phyloP scores from a whole-genome alignment of 2,329 filamentous ascomycete species.

The Trichocomaceae sp. region DNA sequence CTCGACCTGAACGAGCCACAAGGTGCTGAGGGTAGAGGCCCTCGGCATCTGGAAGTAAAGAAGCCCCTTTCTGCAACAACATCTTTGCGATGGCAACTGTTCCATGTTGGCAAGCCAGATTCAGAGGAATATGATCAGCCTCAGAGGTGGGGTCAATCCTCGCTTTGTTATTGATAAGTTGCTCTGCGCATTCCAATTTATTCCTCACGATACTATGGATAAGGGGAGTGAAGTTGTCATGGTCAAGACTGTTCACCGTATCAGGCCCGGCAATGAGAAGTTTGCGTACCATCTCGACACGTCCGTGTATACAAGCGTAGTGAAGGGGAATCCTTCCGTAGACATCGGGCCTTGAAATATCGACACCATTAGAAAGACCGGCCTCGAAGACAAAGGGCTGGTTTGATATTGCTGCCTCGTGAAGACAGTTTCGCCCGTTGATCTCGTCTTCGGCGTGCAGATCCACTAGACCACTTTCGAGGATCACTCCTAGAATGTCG shows the following conservation, averaged over 20 bases:
- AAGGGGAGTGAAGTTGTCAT: slow-evolving; percentile 94
- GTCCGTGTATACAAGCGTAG: slow-evolving; percentile 92
- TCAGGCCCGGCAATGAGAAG: slow-evolving; percentile 62
- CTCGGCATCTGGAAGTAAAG: slow-evolving; percentile 88
- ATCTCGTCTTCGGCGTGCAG: slow-evolving; percentile 95
- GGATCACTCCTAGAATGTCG: slow-evolving; percentile 65
- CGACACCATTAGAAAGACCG: slow-evolving; percentile 67
- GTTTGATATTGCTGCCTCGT: slow-evolving; percentile 93
- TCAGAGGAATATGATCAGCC: slow-evolving; percentile 86
- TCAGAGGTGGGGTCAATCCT: slow-evolving; percentile 79
- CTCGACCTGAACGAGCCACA: slow-evolving; percentile 81
- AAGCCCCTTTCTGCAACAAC: slow-evolving; percentile 70
- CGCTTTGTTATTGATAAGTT: slow-evolving; percentile 70
- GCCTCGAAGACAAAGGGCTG: slow-evolving; percentile 70
- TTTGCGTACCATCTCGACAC: slow-evolving; percentile 71
- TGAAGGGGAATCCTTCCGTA: slow-evolving; percentile 91
- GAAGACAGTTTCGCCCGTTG: slow-evolving; percentile 91
- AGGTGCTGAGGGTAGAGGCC: slow-evolving; percentile 95
- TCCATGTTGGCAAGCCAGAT: slow-evolving; percentile 89
- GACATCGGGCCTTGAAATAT: slow-evolving; percentile 76
- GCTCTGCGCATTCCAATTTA: slow-evolving; percentile 70
- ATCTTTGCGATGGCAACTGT: slow-evolving; percentile 78
- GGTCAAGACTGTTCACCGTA: slow-evolving; percentile 82
- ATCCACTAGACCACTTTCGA: slow-evolving; percentile 77
- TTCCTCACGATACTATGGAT: slow-evolving; percentile 93